Base-by-base conservation (phyloP, 805 yeast genomes). In the Grigorovia yakushimaensis region DNA sequence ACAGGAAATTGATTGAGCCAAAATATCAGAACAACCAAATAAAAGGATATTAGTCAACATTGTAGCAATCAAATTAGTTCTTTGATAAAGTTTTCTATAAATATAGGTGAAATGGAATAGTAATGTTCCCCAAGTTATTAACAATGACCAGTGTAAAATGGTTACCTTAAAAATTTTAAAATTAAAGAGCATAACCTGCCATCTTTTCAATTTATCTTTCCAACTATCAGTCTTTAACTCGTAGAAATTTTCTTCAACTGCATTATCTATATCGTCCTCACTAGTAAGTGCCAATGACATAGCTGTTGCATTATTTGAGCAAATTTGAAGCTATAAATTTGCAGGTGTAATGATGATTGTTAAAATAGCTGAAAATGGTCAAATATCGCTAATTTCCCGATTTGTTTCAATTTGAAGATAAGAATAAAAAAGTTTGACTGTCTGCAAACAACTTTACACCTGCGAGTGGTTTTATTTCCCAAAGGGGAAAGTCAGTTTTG, bases 1-100 rank as follows among this genome's bases (percentile, higher is more conserved):
- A 33, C 73, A 66, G 4, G 77, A 58, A 4, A 88, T 70, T 2
- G 84, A 74, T 64, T 91, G 98, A 0, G 98, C 98, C 51, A 89
- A 61, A 0, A 89, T 78, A 61, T 91, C 98, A 0, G 97, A 88
- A n/a, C 88, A 79, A 0, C 96, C 96, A 62, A 81, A 86, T 5
- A 91, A 69, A 4, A 89, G 79, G 24, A 85, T 66, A 59, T 91
- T 91, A 1, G 96, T 82, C 21, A 81, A 77, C 49, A 87, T 76
- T 36, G 88, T 85, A 15, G 96, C 87, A n/a, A 82, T 62, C 27
- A 88, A 65, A 1, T 93, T 81, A 43, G 79, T 78, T 48, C 68
- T 72, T 50, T 76, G 74, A 62, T 88, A 88, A 47, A 82, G 58
- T 8, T 68, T 69, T 45, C 79, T 79, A 58, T 83, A 84, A 45